Conservation (phyloP, 164 flowering plant species). For the Vitis vinifera region ASM3070453v1 NC_081815.1:1416501-1417000, state of each 20-base stretch:
- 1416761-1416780: slow-evolving; percentile 47
- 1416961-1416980: neutral
- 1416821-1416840: neutral
- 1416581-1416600: no score
- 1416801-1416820: neutral
- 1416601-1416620: no score
- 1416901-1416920: slow-evolving; percentile 82
- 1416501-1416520: no score
- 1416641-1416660: no score
- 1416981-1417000: neutral
- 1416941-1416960: slow-evolving; percentile 53
- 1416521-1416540: no score
- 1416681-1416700: slow-evolving; percentile 15
- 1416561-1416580: no score
- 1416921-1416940: slow-evolving; percentile 67
- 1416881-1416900: slow-evolving; percentile 93
- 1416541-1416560: no score
- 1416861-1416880: slow-evolving; percentile 74
- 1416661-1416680: neutral
- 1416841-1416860: neutral
- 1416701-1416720: slow-evolving; percentile 7
- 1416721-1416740: slow-evolving; percentile 41
- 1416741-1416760: slow-evolving; percentile 57
- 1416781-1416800: slow-evolving; percentile 3
- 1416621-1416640: no score